Conservation (phyloP, 495 filamentous ascomycete species). For the Penicillium mononematosum region DNA sequence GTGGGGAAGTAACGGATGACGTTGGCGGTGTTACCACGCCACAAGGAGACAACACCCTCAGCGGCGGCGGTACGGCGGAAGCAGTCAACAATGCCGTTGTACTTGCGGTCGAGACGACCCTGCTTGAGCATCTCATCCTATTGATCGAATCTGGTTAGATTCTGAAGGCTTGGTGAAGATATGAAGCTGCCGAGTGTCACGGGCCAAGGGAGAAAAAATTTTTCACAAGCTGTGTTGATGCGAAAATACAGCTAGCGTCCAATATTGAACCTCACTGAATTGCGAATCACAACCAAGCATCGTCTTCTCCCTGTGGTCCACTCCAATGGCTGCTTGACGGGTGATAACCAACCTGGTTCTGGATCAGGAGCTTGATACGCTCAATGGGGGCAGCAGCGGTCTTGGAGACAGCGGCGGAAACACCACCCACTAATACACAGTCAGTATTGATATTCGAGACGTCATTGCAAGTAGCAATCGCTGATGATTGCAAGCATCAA, state of each 20-base stretch:
- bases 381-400: slow-evolving; percentile 99
- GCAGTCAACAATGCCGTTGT: slow-evolving; percentile 91
- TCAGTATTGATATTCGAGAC: slow-evolving; percentile 27
- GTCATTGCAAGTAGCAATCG: slow-evolving; percentile 1
- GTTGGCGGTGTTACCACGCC: slow-evolving; percentile 99
- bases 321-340: slow-evolving; percentile 1
- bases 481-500: slow-evolving; percentile 9
- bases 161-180: slow-evolving; percentile 1
- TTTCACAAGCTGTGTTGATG: not conserved
- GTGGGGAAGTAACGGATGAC: slow-evolving; percentile 99
- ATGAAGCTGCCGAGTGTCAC: slow-evolving; percentile 10
- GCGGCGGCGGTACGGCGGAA: slow-evolving; percentile 82
- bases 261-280: not conserved
- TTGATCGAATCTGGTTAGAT: slow-evolving; percentile 20
- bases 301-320: not conserved
- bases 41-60: slow-evolving; percentile 82
- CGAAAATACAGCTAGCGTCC: not conserved
- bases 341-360: slow-evolving; percentile 81
- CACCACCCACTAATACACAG: slow-evolving; percentile 84
- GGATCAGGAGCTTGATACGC: slow-evolving; percentile 99
- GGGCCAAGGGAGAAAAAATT: slow-evolving; percentile 16
- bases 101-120: slow-evolving; percentile 97
- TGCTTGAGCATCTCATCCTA: slow-evolving; percentile 99
- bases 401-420: slow-evolving; percentile 99
- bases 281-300: not conserved